Conservation (phyloP, 768 basidiomycete species). For the Suillus tomentosus region DNA sequence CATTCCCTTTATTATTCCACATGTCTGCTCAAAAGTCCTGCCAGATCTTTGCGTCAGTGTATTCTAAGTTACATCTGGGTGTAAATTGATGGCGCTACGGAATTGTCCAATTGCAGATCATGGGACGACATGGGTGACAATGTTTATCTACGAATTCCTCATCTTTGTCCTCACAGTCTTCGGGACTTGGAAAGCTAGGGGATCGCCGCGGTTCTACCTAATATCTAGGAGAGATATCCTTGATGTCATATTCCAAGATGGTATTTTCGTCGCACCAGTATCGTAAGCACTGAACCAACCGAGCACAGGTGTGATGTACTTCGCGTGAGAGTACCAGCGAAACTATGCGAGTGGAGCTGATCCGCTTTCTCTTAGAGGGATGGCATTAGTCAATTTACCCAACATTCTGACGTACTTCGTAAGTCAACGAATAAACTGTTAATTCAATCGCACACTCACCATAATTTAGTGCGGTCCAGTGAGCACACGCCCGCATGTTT, state of each 20-base stretch:
- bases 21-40: not conserved
- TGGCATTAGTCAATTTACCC: slow-evolving; percentile 52
- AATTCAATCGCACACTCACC: not conserved
- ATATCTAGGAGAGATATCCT: slow-evolving; percentile 37
- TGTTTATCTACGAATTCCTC: slow-evolving; percentile 50
- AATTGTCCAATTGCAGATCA: slow-evolving; percentile 20
- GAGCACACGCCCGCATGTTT: not conserved
- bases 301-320: slow-evolving; percentile 52
- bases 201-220: slow-evolving; percentile 26
- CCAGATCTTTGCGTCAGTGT: not conserved
- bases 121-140: slow-evolving; percentile 50
- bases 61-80: not conserved
- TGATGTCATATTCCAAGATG: slow-evolving; percentile 49
- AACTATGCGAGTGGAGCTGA: not conserved
- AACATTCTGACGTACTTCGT: slow-evolving; percentile 48
- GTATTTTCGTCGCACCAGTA: slow-evolving; percentile 30
- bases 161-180: slow-evolving; percentile 48
- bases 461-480: not conserved
- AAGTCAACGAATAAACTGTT: slow-evolving; percentile 10
- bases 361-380: slow-evolving; percentile 36
- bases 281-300: not conserved
- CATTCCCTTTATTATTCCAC: not conserved
- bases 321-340: slow-evolving; percentile 44
- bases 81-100: not conserved
- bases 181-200: slow-evolving; percentile 43